These are phyloP conservation scores for Apophysomyces variabilis DNA, from an alignment of 371 early-diverging fungal genomes.

Conservation along the genomic window DNA sequence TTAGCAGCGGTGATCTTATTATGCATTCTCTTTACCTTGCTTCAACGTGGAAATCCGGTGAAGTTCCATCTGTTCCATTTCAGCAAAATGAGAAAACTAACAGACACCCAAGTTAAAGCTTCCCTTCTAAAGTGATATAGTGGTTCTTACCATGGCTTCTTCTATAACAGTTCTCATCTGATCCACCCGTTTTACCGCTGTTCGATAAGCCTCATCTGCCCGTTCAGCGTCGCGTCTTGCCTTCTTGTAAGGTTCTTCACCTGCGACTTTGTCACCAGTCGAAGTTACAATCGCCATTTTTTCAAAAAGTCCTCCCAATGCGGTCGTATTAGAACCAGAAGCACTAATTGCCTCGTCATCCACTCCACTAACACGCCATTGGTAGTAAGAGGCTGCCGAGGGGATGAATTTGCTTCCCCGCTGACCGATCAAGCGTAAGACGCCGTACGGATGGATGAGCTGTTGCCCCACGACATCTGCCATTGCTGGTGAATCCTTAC, in stretches of 20 bases:
- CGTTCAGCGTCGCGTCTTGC: conserved; percentile 67
- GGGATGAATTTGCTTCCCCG: conserved; percentile 73
- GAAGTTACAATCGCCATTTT: conserved; percentile 25
- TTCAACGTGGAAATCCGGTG: conserved; percentile 59
- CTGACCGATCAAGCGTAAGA: conserved; percentile 72
- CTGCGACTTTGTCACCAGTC: conserved; percentile 6
- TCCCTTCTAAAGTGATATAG: neutral
- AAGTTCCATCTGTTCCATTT: conserved; percentile 62
- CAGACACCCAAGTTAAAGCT: neutral
- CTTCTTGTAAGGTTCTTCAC: conserved; percentile 52
- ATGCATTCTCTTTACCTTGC: conserved; percentile 30
- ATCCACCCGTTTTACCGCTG: conserved; percentile 66
- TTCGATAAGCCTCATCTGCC: conserved; percentile 67
- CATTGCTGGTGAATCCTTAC: conserved; percentile 65
- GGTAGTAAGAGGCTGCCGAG: conserved; percentile 66
- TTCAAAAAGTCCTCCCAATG: conserved; percentile 38
- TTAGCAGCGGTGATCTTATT: neutral
- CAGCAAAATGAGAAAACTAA: conserved; percentile 66
- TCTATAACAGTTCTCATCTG: conserved; percentile 72
- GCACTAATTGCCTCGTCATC: conserved; percentile 29
- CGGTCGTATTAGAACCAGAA: conserved; percentile 19
- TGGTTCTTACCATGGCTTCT: conserved; percentile 61
- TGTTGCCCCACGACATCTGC: conserved; percentile 76
- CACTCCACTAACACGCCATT: conserved; percentile 59
- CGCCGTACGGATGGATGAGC: conserved; percentile 63